These are phyloP conservation scores for Coriaria nepalensis DNA, from an alignment of 306 rosid genomes.

Conservation along the genomic window DNA sequence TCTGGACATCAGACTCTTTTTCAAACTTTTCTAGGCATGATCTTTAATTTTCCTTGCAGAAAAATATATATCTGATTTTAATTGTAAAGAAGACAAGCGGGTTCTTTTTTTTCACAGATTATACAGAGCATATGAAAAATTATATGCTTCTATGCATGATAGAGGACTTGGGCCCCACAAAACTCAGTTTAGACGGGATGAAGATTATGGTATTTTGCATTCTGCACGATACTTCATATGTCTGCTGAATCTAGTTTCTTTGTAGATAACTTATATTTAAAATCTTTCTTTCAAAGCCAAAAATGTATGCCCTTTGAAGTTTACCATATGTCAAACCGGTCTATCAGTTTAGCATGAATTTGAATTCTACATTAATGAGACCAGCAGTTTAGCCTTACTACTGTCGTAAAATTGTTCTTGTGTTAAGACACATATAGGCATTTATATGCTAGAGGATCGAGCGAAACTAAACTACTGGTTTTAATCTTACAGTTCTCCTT, in stretches of 20 bases:
- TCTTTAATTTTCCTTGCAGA: constrained; percentile 2
- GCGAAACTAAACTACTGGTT: constrained; percentile 12
- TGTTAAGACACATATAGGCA: background rate
- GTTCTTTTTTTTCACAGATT: constrained; percentile 39
- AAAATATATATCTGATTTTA: constrained; percentile 1
- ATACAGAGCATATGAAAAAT: constrained; percentile 75
- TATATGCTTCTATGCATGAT: constrained; percentile 80
- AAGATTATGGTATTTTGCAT: constrained; percentile 55
- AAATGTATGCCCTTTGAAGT: background rate
- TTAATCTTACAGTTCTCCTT: constrained; percentile 59
- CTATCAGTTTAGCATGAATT: too few species aligned
- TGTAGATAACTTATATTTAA: too few species aligned
- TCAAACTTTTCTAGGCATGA: background rate
- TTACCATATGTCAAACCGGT: too few species aligned
- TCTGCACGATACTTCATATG: constrained; percentile 10
- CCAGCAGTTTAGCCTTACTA: background rate
- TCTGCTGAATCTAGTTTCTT: background rate
- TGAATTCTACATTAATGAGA: too few species aligned
- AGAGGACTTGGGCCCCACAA: constrained; percentile 81
- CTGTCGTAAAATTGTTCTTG: constrained; percentile 9
- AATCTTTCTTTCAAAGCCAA: background rate
- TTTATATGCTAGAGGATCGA: background rate
- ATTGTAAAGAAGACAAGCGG: constrained; percentile 15
- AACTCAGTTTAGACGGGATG: constrained; percentile 91
- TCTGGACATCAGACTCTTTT: background rate